Base-by-base conservation (phyloP, 495 filamentous ascomycete species). In the Hapsidospora chrysogenum region DNA sequence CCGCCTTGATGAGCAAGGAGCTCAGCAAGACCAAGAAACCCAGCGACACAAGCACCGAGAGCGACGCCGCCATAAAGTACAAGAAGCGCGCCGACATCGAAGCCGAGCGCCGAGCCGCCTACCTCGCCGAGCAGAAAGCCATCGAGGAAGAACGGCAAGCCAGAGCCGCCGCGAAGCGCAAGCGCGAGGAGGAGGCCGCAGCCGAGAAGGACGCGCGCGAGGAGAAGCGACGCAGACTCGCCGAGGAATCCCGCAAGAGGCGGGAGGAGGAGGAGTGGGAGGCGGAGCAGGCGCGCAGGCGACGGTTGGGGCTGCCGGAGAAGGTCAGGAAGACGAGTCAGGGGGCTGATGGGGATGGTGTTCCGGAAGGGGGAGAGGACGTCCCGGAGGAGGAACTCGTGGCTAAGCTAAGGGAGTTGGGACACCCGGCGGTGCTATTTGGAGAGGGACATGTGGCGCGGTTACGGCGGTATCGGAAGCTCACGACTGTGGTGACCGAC, bases 111-210 rank as follows among this genome's bases (percentile, higher is more conserved):
- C 54, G 79, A 45, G 75, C 77, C 22, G 71, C 77, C 43, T 96
- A 97, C 64, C 64, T 73, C 6, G 73, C 77, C 23, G 79, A 87
- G 42, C 85, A 95, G 51, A 65, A 67, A 27, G 64, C 63, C 1
- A 60, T 80, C 35, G 77, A 78, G 25, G 64, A 58, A 14, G 74
- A 76, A 42, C 78, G 81, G 29, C 69, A 76, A 33, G 72, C 74
- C 21, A 72, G 69, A 23, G 60, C 69, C 0, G 62, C 66, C 7
- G 67, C 77, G 40, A 95, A 95, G 55, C 83, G 85, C 36, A 85
- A 86, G 56, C 66, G 70, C n/a, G 86, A 96, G 33, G 87, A 93
- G 14, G 89, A 92, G 15, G 84, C 82, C 34, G 69, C 73, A 3
- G 63, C 70, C 14, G 74, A 76, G 23, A 66, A 68, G 30, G 67